Conservation (phyloP, 2,329 filamentous ascomycete species). For the Fusarium globosum region DNA sequence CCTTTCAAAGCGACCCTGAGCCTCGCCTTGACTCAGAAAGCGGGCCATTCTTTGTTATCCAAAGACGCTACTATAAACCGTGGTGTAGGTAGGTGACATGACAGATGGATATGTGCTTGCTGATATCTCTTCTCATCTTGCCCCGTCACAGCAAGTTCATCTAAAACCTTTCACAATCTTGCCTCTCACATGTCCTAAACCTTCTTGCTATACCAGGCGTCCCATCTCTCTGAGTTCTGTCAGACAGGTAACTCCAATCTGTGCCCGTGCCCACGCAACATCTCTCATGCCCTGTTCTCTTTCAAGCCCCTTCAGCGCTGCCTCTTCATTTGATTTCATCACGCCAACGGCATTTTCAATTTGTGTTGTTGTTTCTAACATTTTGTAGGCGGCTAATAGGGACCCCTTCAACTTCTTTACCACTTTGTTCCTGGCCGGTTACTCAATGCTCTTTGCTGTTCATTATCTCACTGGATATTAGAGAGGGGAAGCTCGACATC, state of each 20-base stretch:
- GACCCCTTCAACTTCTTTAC: background rate
- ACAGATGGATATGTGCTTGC: slow-evolving; percentile 1
- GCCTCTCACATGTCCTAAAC: background rate
- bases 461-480: background rate
- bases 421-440: background rate
- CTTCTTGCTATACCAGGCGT: background rate
- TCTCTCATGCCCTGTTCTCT: slow-evolving; percentile 7
- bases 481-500: background rate
- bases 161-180: background rate
- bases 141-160: background rate
- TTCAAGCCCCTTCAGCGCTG: slow-evolving; percentile 6
- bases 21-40: slow-evolving; percentile 24
- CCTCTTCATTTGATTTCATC: slow-evolving; percentile 4
- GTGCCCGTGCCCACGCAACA: slow-evolving; percentile 8
- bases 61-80: background rate
- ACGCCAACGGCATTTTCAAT: background rate
- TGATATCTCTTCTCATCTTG: background rate
- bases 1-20: background rate
- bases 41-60: slow-evolving; percentile 9
- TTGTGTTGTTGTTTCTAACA: background rate
- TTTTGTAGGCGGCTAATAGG: background rate
- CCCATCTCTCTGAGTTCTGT: background rate
- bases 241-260: slow-evolving; percentile 17
- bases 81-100: slow-evolving; percentile 3
- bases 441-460: background rate